Evolutionary conservation across 768 basidiomycete species (phyloP), one percentile per base, ranked within the genome.

Genomic region (Asterophora parasitica): DNA sequence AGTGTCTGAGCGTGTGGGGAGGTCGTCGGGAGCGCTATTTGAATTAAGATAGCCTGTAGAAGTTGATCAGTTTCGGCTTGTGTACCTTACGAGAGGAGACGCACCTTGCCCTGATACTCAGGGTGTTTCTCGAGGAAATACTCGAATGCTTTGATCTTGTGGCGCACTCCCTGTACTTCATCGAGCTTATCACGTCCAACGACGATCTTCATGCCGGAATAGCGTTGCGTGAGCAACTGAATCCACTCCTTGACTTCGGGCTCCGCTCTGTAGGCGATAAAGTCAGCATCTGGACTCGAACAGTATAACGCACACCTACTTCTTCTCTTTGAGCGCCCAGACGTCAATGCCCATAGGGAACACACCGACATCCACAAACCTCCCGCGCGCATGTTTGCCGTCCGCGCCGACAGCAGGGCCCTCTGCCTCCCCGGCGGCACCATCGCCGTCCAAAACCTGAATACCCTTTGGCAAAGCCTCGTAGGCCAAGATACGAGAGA

Each of bases 311-410:
- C 8, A 49, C 30, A 63, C 76, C 32, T 49, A 83, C 84, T 79
- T 83, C 65, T 83, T 83, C 53, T 79, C 74, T 51, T 78, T 79
- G 37, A 92, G 63, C 42, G 78, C 73, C 45, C 67, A 66, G 4
- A 92, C 87, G 58, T 93, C 90, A 48, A 93, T 92, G 5, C 91
- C 89, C 81, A 92, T 91, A 0, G 90, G 87, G 61, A 91, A 89
- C n/a, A 87, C 86, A 1, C 83, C 87, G 11, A 92, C 88, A 56
- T 92, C 87, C 17, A 92, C 84, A 56, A 92, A 89, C 4, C 83
- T 71, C 0, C 79, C 77, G 28, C 70, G 62, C 17, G 67, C 69
- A 20, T 63, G 64, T 42, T 28, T 58, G 26, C 39, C 53, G 48
- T 46, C 57, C 42, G 44, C 43, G 19, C 23, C 46, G 12, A 42